These are phyloP conservation scores for Pneumocystis murina DNA, from an alignment of 1,139 yeast genomes.

Conservation along the genomic window DNA sequence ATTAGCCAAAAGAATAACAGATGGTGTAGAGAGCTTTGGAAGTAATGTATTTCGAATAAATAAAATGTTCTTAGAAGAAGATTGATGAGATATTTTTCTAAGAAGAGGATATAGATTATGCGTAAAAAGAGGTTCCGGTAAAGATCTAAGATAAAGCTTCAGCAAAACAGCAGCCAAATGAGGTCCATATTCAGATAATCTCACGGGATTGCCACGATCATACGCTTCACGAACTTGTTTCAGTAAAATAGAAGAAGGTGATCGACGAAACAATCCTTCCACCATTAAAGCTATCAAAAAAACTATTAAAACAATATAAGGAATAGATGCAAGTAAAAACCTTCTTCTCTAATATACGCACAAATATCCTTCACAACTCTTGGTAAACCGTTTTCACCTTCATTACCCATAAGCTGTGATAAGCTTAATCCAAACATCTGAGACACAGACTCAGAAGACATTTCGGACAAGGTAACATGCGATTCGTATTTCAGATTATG, in stretches of 20 bases:
- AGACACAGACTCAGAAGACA: not conserved
- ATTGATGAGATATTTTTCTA: not conserved
- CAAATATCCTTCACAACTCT: constrained; percentile 20
- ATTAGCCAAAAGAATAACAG: not conserved
- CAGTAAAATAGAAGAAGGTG: constrained; percentile 18
- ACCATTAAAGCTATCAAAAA: constrained; percentile 13
- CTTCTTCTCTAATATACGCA: constrained; percentile 14
- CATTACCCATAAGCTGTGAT: constrained; percentile 24
- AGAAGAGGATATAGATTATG: not conserved
- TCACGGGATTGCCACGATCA: constrained; percentile 27
- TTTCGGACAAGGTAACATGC: constrained; percentile 22
- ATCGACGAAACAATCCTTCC: constrained; percentile 20
- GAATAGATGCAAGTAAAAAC: constrained; percentile 9
- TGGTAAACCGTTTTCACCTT: constrained; percentile 18
- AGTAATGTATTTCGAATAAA: not conserved
- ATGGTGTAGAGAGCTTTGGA: not conserved
- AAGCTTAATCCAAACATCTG: constrained; percentile 16
- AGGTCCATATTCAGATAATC: constrained; percentile 23
- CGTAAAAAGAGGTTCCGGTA: constrained; percentile 26
- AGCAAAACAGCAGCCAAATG: constrained; percentile 24
- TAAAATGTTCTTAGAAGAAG: not conserved
- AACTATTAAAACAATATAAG: not conserved
- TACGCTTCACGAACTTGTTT: constrained; percentile 24
- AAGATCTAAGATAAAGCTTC: constrained; percentile 24
- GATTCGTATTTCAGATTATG: constrained; percentile 31